Conservation (phyloP, 2,329 filamentous ascomycete species). For the Aureobasidium sp. region DNA sequence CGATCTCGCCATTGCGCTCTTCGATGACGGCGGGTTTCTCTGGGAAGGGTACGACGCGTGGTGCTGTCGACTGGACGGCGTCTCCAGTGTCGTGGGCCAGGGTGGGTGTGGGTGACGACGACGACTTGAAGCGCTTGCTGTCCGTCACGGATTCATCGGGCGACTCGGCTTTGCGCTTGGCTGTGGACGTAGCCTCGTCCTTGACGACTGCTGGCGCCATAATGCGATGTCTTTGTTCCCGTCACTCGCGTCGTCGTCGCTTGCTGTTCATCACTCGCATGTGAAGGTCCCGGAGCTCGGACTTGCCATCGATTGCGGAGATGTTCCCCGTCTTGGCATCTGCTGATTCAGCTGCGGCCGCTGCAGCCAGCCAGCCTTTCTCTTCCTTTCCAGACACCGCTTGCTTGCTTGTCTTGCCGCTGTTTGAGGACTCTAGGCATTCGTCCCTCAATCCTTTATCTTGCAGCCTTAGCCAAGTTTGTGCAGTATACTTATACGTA, state of each 20-base stretch:
- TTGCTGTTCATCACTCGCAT: neutral
- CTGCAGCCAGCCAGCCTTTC: no score
- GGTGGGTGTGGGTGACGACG: slow-evolving; percentile 41
- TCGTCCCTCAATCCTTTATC: neutral
- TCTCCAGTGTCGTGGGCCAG: slow-evolving; percentile 34
- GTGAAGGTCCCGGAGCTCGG: slow-evolving; percentile 6
- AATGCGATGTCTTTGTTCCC: neutral
- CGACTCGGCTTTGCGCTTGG: slow-evolving; percentile 79
- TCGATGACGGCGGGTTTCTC: slow-evolving; percentile 96
- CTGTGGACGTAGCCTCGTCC: slow-evolving; percentile 40
- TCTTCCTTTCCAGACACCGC: neutral
- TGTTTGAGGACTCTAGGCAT: neutral
- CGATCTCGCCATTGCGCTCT: slow-evolving; percentile 93
- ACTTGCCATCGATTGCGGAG: neutral
- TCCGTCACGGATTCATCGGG: slow-evolving; percentile 63
- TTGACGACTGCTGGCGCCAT: slow-evolving; percentile 25
- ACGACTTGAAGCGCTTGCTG: slow-evolving; percentile 69
- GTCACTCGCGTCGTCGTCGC: neutral
- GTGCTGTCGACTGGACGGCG: slow-evolving; percentile 54
- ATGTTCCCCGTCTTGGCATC: slow-evolving; percentile 8
- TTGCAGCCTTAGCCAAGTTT: no score
- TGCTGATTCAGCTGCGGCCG: neutral
- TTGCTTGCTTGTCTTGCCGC: neutral
- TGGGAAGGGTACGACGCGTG: slow-evolving; percentile 76
- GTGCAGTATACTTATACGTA: no score